phyloP scores from a whole-genome alignment of 495 filamentous ascomycete species.

The Xylaria cubensis region DNA sequence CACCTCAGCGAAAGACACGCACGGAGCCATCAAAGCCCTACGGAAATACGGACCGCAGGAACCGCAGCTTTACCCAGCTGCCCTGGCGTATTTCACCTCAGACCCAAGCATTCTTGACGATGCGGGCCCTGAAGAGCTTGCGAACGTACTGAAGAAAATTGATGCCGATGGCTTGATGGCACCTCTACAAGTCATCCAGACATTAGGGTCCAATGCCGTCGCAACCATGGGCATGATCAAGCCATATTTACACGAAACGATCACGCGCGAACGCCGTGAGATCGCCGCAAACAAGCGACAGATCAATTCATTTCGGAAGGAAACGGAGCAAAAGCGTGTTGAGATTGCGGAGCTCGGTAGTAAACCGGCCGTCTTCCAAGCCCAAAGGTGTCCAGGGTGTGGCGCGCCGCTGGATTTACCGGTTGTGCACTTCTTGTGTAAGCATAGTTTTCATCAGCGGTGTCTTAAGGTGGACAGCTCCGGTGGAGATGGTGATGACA shows the following conservation, averaged over 20 bases:
- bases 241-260: conserved; percentile 85
- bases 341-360: conserved; percentile 77
- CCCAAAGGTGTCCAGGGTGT: conserved; percentile 84
- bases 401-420: conserved; percentile 78
- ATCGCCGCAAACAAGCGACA: conserved; percentile 83
- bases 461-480: conserved; percentile 62
- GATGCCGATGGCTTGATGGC: conserved; percentile 92
- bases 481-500: conserved; percentile 49
- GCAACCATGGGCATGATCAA: conserved; percentile 98
- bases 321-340: conserved; percentile 78
- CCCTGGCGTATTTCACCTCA: conserved; percentile 91
- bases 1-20: conserved; percentile 90
- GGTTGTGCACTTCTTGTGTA: conserved; percentile 93
- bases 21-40: conserved; percentile 85
- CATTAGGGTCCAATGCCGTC: conserved; percentile 67
- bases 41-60: conserved; percentile 91
- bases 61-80: conserved; percentile 91
- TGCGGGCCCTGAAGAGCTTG: conserved; percentile 82
- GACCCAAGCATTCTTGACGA: conserved; percentile 81
- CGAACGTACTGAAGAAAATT: conserved; percentile 82
- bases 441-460: conserved; percentile 92
- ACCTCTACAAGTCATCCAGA: conserved; percentile 94
- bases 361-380: conserved; percentile 89
- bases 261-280: conserved; percentile 84
- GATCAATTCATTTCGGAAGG: conserved; percentile 82